A percentile compares a stretch with the other conserved stretches of the same genome.
These are phyloP conservation scores for Cornus controversa DNA, from an alignment of 148 eudicot species.

Conservation along the genomic window DNA sequence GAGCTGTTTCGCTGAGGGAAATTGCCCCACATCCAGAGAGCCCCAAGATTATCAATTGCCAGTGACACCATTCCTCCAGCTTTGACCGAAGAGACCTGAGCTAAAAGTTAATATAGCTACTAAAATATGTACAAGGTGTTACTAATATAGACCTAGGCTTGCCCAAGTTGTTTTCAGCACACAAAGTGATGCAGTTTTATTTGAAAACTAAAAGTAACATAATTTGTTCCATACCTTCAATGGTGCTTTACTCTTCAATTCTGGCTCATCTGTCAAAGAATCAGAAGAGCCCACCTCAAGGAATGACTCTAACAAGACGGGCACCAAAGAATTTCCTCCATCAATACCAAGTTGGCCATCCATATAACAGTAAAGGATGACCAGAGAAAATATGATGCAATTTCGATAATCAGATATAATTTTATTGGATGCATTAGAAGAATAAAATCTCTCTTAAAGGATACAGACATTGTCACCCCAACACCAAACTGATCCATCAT, in stretches of 20 bases:
- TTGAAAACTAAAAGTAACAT: background rate
- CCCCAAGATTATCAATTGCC: constrained; percentile 72
- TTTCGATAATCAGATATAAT: background rate
- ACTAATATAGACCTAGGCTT: background rate
- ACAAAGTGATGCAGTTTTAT: too few relatives aligned
- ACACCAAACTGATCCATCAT: constrained; percentile 90
- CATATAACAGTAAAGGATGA: constrained; percentile 44
- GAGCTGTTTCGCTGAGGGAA: constrained; percentile 58
- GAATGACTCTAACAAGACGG: constrained; percentile 49
- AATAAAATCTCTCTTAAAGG: constrained; percentile 17
- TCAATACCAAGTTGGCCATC: constrained; percentile 80
- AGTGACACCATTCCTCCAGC: constrained; percentile 97
- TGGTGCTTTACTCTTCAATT: constrained; percentile 29
- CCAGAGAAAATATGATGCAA: background rate
- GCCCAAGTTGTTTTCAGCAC: background rate
- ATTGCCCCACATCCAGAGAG: constrained; percentile 91
- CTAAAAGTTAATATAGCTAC: background rate
- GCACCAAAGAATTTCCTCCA: constrained; percentile 50
- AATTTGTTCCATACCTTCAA: constrained; percentile 45
- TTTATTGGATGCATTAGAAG: background rate
- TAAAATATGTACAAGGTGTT: background rate
- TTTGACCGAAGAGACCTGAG: constrained; percentile 62
- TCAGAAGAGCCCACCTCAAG: constrained; percentile 38
- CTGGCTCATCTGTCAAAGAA: constrained; percentile 35
- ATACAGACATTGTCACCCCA: constrained; percentile 91